Evolutionary conservation across 345 rosid species (phyloP).

Genomic region (Theobroma cacao): DNA sequence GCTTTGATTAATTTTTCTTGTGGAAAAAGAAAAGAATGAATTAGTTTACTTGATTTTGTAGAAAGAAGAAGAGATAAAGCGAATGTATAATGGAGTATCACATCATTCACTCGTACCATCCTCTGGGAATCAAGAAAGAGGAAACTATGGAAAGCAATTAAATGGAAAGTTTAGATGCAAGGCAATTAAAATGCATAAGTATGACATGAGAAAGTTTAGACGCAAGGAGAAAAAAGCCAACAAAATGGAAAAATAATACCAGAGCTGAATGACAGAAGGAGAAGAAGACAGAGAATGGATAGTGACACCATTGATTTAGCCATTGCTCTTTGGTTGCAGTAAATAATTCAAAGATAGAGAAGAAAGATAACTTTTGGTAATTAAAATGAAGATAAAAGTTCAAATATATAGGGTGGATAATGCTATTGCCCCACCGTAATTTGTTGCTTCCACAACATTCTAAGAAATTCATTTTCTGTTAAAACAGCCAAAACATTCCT

Average conservation of each 20-base stretch:
- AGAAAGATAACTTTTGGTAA: neutral
- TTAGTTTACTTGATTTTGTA: too few relatives aligned
- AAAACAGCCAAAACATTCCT: neutral
- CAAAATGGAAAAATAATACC: neutral
- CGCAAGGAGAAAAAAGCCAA: neutral
- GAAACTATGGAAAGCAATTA: neutral
- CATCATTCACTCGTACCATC: neutral
- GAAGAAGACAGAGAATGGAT: constrained; percentile 6
- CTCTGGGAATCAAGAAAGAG: neutral
- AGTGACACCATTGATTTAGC: neutral
- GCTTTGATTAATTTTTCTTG: neutral
- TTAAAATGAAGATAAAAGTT: neutral
- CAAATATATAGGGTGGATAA: constrained; percentile 4
- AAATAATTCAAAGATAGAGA: neutral
- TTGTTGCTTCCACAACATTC: neutral
- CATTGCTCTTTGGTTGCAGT: neutral
- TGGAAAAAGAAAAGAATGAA: neutral
- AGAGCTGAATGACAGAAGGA: neutral
- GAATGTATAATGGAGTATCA: neutral
- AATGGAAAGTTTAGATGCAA: neutral
- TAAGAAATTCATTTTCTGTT: neutral
- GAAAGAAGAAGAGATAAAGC: too few relatives aligned
- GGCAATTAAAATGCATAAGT: neutral
- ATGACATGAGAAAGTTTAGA: neutral
- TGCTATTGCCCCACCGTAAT: neutral